Conservation (phyloP, 1,284 basidiomycete species). For the Rhodotorula sp. region DNA sequence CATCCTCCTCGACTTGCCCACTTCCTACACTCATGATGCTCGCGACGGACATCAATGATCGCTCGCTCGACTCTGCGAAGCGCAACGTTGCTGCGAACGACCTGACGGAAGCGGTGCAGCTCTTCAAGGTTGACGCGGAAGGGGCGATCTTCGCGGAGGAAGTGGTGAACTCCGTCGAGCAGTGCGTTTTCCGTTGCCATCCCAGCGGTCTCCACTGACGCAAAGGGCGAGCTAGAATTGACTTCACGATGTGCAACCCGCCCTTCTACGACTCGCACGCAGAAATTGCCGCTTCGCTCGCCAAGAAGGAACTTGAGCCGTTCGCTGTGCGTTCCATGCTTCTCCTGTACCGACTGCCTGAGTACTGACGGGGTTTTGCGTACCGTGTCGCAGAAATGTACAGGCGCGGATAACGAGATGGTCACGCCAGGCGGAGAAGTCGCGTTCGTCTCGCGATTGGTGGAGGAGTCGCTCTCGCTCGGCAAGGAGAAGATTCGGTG, state of each 20-base stretch:
- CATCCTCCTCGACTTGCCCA: neutral
- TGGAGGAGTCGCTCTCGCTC: constrained; percentile 64
- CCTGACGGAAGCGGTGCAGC: constrained; percentile 56
- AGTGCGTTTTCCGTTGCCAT: neutral
- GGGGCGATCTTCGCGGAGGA: constrained; percentile 55
- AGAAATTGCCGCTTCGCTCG: constrained; percentile 64
- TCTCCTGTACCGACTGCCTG: too few species aligned
- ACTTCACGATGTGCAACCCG: constrained; percentile 91
- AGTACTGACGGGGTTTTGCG: neutral
- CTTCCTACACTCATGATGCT: constrained; percentile 44
- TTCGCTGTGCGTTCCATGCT: constrained; percentile 69
- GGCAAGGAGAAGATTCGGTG: constrained; percentile 57
- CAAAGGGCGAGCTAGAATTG: constrained; percentile 49
- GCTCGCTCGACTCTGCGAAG: constrained; percentile 59
- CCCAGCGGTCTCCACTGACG: neutral
- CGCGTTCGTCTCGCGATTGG: constrained; percentile 71
- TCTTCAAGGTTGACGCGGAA: constrained; percentile 50
- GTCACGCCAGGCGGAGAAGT: constrained; percentile 81
- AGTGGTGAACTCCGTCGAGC: constrained; percentile 46
- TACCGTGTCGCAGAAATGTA: constrained; percentile 61
- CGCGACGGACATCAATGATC: constrained; percentile 61
- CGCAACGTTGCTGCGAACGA: constrained; percentile 60
- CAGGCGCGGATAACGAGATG: constrained; percentile 79
- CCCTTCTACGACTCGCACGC: constrained; percentile 77
- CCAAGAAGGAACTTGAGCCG: constrained; percentile 62